phyloP scores from a whole-genome alignment of 441 rosid species.

The Adansonia rubrostipa region DNA sequence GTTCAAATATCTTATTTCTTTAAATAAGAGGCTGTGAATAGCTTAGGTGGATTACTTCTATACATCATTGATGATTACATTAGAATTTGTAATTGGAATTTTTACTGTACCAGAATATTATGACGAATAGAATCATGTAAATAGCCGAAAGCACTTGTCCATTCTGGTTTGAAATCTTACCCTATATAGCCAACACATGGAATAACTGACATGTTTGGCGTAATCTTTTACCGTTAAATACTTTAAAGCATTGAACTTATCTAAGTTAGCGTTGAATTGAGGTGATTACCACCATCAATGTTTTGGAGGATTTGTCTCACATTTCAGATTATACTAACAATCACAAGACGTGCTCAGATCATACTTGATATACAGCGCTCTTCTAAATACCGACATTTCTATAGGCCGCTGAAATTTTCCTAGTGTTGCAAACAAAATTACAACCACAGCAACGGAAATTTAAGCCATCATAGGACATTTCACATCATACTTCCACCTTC shows the following conservation, averaged over 20 bases:
- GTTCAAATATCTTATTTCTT: background rate
- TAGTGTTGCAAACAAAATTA: background rate
- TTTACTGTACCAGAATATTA: background rate
- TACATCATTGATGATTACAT: background rate
- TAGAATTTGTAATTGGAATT: background rate
- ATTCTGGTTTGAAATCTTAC: background rate
- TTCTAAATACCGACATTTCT: background rate
- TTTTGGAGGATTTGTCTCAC: background rate
- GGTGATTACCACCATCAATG: background rate
- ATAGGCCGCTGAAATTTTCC: background rate
- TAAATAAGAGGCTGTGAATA: background rate
- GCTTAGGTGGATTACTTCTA: background rate
- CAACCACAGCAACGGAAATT: constrained; percentile 8
- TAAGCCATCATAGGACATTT: background rate
- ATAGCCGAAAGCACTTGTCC: background rate
- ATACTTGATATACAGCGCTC: constrained; percentile 9
- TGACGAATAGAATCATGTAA: too few relatives aligned
- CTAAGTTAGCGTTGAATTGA: background rate
- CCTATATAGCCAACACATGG: background rate
- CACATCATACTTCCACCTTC: constrained; percentile 7
- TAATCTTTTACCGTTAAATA: background rate
- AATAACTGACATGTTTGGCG: constrained; percentile 2
- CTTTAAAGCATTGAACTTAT: constrained; percentile 1
- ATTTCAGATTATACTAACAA: background rate
- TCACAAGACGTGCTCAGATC: background rate